Conservation (phyloP, 257 asterid genomes). For the Echium plantagineum region DNA sequence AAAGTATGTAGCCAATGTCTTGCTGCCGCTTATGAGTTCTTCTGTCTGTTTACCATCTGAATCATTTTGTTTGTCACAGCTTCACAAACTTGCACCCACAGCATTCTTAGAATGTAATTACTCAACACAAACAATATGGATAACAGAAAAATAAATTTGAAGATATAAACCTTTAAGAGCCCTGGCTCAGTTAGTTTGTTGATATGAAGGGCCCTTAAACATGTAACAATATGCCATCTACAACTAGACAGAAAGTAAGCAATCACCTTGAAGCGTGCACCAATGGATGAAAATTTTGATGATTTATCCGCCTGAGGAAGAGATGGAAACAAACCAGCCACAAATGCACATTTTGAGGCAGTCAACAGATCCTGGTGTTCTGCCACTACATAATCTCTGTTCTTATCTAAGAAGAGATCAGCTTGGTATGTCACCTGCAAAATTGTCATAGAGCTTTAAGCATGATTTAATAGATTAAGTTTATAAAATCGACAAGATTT, state of each 20-base stretch:
- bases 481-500: conserved; percentile 4
- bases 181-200: neutral
- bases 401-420: conserved; percentile 91
- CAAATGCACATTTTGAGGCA: conserved; percentile 80
- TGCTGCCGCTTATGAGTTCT: neutral
- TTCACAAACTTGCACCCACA: no score
- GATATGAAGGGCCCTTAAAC: neutral
- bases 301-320: conserved; percentile 91
- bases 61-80: neutral
- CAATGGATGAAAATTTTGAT: conserved; percentile 96
- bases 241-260: neutral
- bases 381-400: conserved; percentile 97
- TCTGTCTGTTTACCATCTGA: neutral
- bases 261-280: conserved; percentile 90
- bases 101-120: no score
- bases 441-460: conserved; percentile 14
- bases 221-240: neutral
- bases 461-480: neutral
- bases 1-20: neutral
- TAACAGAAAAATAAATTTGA: neutral
- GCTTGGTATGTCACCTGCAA: conserved; percentile 81
- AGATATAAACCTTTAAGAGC: no score
- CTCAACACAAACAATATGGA: no score
- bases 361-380: conserved; percentile 93
- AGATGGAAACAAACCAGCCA: conserved; percentile 87